Evolutionary conservation across 192 early-diverging fungal species (phyloP), one percentile per base, ranked within the genome.

Genomic region (Geranomyces variabilis): DNA sequence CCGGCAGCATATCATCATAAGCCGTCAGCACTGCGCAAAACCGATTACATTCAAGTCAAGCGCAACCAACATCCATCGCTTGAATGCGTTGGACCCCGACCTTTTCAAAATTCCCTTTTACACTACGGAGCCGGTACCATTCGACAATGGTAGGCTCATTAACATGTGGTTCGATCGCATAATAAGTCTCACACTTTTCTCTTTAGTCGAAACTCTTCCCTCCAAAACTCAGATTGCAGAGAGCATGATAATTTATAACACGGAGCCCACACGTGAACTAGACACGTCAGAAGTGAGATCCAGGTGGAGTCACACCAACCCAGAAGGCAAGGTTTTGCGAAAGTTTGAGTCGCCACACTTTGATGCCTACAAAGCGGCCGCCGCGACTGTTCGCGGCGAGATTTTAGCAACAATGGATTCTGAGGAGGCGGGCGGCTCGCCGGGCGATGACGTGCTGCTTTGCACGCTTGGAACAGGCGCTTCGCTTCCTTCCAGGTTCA

Each of bases 391-490:
- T 19, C 34, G 63, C 3, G 21, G 19, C n/a, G n/a, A 64, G 21
- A 64, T 64, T 36, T 17, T 45, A 19, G 7, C 15, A 8, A 53
- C 47, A 13, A 28, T 17, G 17, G 69, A 30, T 21, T 13, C 24
- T 14, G 69, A 13, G 34, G 55, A 46, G 58, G 5, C 57, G 9
- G 3, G n/a, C 15, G 21, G 9, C 15, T 67, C 15, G 48, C 64
- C 44, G 14, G 71, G 28, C 0, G 55, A 62, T 5, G 79, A 77
- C 43, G 63, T 81, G 19, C 19, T 71, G 34, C 64, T 92, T 31
- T 87, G 90, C 7, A 84, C 95, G 4, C 87, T 99, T 14, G 97
- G 97, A 31, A 99, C 97, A 0, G 97, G 93, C 26, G 91, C 94
- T 21, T 87, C 94, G 19, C 77, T 93, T 34, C 95, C 97, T 4